Percentiles rank a stretch among this genome's conserved stretches.
phyloP scores from a whole-genome alignment of 208 protist species.

The Trypanosoma grayi region DNA sequence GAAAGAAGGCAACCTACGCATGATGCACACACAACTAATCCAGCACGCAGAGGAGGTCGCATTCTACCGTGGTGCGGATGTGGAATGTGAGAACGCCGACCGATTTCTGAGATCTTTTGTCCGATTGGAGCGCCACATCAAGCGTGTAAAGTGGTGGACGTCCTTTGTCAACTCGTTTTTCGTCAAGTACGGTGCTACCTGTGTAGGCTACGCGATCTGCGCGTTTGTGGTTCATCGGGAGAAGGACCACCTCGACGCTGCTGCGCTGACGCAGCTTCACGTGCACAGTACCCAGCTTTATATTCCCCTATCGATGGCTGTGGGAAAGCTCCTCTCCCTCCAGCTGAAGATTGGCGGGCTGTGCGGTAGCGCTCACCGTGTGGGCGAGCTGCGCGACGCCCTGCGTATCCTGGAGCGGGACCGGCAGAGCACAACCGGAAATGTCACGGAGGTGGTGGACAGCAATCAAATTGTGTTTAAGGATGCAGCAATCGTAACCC shows the following conservation, averaged over 20 bases:
- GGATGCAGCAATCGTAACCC: constrained; percentile 56
- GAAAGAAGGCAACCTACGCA: constrained; percentile 78
- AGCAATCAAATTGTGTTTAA: constrained; percentile 49
- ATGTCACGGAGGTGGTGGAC: constrained; percentile 5
- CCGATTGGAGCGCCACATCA: constrained; percentile 65
- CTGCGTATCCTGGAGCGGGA: constrained; percentile 33
- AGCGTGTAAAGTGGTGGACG: constrained; percentile 65
- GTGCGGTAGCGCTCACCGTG: constrained; percentile 68
- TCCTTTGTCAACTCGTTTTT: constrained; percentile 60
- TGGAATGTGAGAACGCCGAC: constrained; percentile 77
- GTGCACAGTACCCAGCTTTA: constrained; percentile 69
- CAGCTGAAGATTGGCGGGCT: constrained; percentile 74
- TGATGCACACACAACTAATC: constrained; percentile 76
- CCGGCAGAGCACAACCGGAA: constrained; percentile 25
- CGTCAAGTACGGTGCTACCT: constrained; percentile 76
- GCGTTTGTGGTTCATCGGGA: constrained; percentile 47
- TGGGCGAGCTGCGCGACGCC: constrained; percentile 77
- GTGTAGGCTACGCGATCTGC: constrained; percentile 73
- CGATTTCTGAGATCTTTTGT: constrained; percentile 61
- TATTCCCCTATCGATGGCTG: constrained; percentile 62
- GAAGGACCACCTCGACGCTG: constrained; percentile 24
- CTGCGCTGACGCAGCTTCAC: constrained; percentile 66
- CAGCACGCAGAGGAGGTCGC: constrained; percentile 89
- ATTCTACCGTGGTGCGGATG: constrained; percentile 85
- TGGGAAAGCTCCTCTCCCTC: constrained; percentile 77